Evolutionary conservation across 2,329 filamentous ascomycete species (phyloP).

Genomic region (Dothistroma pini): DNA sequence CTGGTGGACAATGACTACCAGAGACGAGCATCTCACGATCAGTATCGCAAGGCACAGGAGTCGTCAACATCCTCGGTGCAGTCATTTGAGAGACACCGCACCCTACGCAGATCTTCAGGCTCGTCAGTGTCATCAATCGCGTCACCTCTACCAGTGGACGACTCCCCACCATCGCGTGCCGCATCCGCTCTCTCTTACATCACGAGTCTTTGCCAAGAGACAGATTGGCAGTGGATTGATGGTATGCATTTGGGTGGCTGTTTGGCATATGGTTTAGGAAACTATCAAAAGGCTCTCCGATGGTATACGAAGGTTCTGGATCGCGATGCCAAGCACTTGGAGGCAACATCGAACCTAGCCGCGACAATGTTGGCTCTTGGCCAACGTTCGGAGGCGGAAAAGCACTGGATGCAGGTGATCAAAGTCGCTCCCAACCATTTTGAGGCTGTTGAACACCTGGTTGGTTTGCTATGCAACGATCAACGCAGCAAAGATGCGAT

Average conservation of each 20-base stretch:
- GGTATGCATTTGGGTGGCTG: constrained; percentile 90
- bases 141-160: constrained; percentile 35
- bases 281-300: constrained; percentile 71
- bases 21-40: constrained; percentile 25
- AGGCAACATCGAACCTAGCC: constrained; percentile 89
- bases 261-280: constrained; percentile 82
- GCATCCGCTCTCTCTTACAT: constrained; percentile 67
- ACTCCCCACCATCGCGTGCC: constrained; percentile 50
- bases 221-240: constrained; percentile 84
- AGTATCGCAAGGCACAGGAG: constrained; percentile 11
- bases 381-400: constrained; percentile 76
- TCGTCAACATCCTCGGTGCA: constrained; percentile 7
- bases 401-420: constrained; percentile 81
- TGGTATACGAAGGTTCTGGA: constrained; percentile 69
- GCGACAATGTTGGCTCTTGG: constrained; percentile 83
- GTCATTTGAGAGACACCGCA: constrained; percentile 17
- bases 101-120: constrained; percentile 29
- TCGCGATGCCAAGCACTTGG: constrained; percentile 67
- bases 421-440: constrained; percentile 81
- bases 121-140: constrained; percentile 37
- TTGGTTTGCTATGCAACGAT: constrained; percentile 77
- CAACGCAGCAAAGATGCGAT: constrained; percentile 82
- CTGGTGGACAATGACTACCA: constrained; percentile 23
- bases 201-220: constrained; percentile 71
- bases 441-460: constrained; percentile 91